Evolutionary conservation across 225 moss, liverwort and hornwort genomes (phyloP).

Genomic region (Marchantia paleacea): DNA sequence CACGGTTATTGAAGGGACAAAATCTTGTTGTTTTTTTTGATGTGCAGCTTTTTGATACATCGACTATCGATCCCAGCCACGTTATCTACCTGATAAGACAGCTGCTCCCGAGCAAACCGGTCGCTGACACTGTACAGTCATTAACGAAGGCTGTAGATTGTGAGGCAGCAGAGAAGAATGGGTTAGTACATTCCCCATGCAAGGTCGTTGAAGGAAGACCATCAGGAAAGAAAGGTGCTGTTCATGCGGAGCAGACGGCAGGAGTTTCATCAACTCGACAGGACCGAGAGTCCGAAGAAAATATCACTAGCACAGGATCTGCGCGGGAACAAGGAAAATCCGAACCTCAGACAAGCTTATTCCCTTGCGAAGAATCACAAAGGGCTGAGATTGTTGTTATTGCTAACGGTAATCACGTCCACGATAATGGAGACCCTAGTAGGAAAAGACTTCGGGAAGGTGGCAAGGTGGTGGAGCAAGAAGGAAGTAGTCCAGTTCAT

Average conservation of each 20-base stretch:
- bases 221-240: conserved; percentile 13
- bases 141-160: conserved; percentile 14
- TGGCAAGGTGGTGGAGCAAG: conserved; percentile 18
- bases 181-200: conserved; percentile 14
- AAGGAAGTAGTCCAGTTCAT: conserved; percentile 26
- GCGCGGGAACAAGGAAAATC: conserved; percentile 16
- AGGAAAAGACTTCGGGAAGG: conserved; percentile 25
- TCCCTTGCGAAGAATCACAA: not conserved
- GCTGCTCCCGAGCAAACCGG: conserved; percentile 45
- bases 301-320: conserved; percentile 14
- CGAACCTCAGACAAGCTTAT: not conserved
- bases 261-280: conserved; percentile 11
- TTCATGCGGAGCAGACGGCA: conserved; percentile 12
- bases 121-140: conserved; percentile 3
- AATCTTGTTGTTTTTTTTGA: conserved; percentile 11
- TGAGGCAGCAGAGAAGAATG: conserved; percentile 14
- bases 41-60: conserved; percentile 51
- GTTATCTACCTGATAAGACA: conserved; percentile 82
- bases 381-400: not conserved
- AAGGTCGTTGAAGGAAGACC: conserved; percentile 21
- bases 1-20: too few species aligned
- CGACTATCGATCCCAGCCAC: conserved; percentile 83
- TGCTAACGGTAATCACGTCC: conserved; percentile 16
- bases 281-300: conserved; percentile 15
- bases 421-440: conserved; percentile 19